Evolutionary conservation across 2,329 filamentous ascomycete genomes (phyloP).

Genomic region (Pseudogymnoascus sp.): DNA sequence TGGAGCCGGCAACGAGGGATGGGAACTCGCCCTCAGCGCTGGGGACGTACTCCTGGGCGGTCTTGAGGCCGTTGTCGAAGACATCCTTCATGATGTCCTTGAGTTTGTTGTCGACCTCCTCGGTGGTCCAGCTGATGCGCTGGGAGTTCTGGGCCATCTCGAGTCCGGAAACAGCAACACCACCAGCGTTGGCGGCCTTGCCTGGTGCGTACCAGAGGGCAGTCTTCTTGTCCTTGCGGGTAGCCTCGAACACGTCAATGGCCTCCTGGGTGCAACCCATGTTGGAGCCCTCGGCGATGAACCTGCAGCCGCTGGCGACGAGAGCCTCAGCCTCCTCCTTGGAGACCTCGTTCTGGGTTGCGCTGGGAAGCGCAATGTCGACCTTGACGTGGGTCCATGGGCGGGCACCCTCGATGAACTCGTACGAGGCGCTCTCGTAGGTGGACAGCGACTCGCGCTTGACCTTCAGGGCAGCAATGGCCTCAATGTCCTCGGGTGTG

Average conservation of each 20-base stretch:
- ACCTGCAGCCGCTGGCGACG: slow-evolving; percentile 67
- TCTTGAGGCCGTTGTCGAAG: slow-evolving; percentile 83
- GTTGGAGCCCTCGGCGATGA: slow-evolving; percentile 95
- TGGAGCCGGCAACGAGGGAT: slow-evolving; percentile 84
- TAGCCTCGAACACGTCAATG: slow-evolving; percentile 84
- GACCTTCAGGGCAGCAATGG: slow-evolving; percentile 81
- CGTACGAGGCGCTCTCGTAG: slow-evolving; percentile 62
- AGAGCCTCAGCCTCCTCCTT: slow-evolving; percentile 82
- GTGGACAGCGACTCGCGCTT: slow-evolving; percentile 74
- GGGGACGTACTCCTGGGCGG: slow-evolving; percentile 80
- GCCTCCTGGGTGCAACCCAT: slow-evolving; percentile 98
- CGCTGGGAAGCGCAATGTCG: slow-evolving; percentile 85
- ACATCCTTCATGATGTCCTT: slow-evolving; percentile 92
- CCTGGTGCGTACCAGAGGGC: slow-evolving; percentile 94
- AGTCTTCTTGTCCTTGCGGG: slow-evolving; percentile 62
- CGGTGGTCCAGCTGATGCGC: slow-evolving; percentile 74
- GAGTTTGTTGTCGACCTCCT: slow-evolving; percentile 87
- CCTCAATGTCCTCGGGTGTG: slow-evolving; percentile 68
- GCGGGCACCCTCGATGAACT: slow-evolving; percentile 78
- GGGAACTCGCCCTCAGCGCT: slow-evolving; percentile 76
- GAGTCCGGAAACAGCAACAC: slow-evolving; percentile 92
- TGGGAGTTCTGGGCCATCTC: slow-evolving; percentile 99
- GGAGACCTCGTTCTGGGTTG: slow-evolving; percentile 96
- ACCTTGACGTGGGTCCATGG: slow-evolving; percentile 90
- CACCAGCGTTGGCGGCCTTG: slow-evolving; percentile 95